Conservation (phyloP, 2,329 filamentous ascomycete species). For the Lithohypha guttulata region DNA sequence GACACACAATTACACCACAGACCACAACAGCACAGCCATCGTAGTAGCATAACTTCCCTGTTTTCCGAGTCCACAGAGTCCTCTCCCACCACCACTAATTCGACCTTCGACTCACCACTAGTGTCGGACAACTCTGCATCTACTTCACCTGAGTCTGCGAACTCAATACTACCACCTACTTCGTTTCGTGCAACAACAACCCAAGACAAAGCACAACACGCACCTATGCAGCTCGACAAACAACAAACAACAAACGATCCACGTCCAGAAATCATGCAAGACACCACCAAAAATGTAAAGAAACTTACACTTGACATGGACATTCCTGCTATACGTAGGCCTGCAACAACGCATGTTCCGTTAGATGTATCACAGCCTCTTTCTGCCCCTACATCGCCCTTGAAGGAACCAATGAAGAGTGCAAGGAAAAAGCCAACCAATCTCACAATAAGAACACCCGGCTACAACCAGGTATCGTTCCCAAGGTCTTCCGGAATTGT, state of each 20-base stretch:
- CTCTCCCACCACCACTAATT: conserved; percentile 87
- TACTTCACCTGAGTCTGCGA: conserved; percentile 82
- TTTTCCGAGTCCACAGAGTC: conserved; percentile 80
- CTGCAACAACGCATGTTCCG: conserved; percentile 40
- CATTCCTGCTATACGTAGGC: conserved; percentile 33
- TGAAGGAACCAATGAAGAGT: conserved; percentile 45
- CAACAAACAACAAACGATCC: conserved; percentile 22
- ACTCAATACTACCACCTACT: conserved; percentile 53
- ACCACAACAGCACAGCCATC: conserved; percentile 27
- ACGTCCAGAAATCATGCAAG: conserved; percentile 19
- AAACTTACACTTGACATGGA: conserved; percentile 53
- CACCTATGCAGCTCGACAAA: conserved; percentile 4
- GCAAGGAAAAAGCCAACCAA: conserved; percentile 47
- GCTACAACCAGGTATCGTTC: conserved; percentile 38
- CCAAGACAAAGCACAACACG: conserved; percentile 23
- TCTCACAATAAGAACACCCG: conserved; percentile 48
- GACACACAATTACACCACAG: not conserved
- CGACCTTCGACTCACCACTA: conserved; percentile 82
- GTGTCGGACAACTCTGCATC: conserved; percentile 84
- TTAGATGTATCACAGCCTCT: conserved; percentile 31
- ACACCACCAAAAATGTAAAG: conserved; percentile 44
- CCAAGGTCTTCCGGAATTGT: conserved; percentile 39
- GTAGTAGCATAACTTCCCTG: conserved; percentile 34
- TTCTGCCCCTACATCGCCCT: conserved; percentile 46
- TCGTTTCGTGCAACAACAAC: conserved; percentile 27